Evolutionary conservation across 371 early-diverging fungal genomes (phyloP).

Genomic region (Zancudomyces culisetae): DNA sequence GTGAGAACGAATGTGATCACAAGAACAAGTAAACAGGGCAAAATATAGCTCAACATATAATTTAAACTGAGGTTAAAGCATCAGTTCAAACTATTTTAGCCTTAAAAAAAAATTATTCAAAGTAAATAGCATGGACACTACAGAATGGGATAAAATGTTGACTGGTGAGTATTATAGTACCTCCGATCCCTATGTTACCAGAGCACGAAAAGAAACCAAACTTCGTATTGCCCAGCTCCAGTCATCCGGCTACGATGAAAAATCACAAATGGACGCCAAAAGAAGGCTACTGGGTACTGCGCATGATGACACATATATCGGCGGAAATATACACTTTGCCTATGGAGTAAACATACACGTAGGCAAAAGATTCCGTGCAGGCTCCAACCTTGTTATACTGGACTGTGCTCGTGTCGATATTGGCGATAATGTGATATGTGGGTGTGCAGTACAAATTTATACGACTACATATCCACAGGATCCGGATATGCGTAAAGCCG

Average conservation of each 20-base stretch:
- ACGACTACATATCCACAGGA: constrained; percentile 52
- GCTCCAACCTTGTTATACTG: constrained; percentile 40
- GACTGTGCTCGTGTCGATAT: constrained; percentile 43
- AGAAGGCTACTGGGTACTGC: constrained; percentile 29
- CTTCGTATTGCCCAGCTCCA: constrained; percentile 20
- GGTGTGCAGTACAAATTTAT: constrained; percentile 56
- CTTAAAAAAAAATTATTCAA: too few relatives aligned
- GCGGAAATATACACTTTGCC: constrained; percentile 43
- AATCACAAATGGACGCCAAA: constrained; percentile 18
- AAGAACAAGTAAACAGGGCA: too few relatives aligned
- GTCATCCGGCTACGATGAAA: constrained; percentile 19
- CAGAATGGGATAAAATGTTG: constrained; percentile 41
- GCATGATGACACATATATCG: constrained; percentile 32
- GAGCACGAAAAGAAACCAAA: constrained; percentile 4
- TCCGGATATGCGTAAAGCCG: constrained; percentile 22
- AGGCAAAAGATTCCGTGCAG: constrained; percentile 43
- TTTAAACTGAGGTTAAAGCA: too few relatives aligned
- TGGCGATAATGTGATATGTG: constrained; percentile 45
- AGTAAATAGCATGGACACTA: constrained; percentile 5
- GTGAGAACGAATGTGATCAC: too few relatives aligned
- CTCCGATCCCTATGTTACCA: constrained; percentile 30
- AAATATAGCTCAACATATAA: too few relatives aligned
- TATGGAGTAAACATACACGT: constrained; percentile 46
- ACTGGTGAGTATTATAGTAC: constrained; percentile 40
- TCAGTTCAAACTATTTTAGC: too few relatives aligned